Conservation (phyloP, 2,329 filamentous ascomycete species). For the Zelopaecilomyces penicillatus region DNA sequence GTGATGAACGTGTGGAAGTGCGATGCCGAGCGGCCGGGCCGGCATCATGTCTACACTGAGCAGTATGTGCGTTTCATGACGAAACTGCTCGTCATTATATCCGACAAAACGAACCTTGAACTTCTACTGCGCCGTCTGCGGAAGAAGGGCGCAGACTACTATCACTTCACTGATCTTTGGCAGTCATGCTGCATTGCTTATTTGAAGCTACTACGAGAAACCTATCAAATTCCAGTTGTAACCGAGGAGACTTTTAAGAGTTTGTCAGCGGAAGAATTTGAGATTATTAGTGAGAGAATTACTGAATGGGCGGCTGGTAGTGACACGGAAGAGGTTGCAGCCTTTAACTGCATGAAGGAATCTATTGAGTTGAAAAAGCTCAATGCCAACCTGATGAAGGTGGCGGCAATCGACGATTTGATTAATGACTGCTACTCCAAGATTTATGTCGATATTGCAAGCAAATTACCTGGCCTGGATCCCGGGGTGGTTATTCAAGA, state of each 20-base stretch:
- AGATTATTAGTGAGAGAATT: slow-evolving; percentile 46
- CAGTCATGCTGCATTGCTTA: slow-evolving; percentile 47
- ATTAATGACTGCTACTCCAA: slow-evolving; percentile 82
- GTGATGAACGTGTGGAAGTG: slow-evolving; percentile 93
- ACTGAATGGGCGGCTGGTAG: slow-evolving; percentile 42
- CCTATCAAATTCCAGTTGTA: slow-evolving; percentile 36
- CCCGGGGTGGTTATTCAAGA: slow-evolving; percentile 40
- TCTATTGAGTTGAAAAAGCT: slow-evolving; percentile 56
- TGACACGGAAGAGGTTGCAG: slow-evolving; percentile 29
- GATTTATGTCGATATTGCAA: slow-evolving; percentile 61
- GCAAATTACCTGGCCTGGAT: slow-evolving; percentile 45
- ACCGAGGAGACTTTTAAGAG: slow-evolving; percentile 49
- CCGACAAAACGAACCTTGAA: slow-evolving; percentile 70
- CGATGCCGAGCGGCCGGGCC: slow-evolving; percentile 71
- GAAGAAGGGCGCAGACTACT: slow-evolving; percentile 70
- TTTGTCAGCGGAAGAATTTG: slow-evolving; percentile 47
- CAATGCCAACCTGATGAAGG: slow-evolving; percentile 82
- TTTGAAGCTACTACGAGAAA: slow-evolving; percentile 42
- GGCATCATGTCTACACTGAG: slow-evolving; percentile 87
- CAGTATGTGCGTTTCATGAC: slow-evolving; percentile 81
- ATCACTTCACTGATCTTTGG: slow-evolving; percentile 54
- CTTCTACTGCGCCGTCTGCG: slow-evolving; percentile 69
- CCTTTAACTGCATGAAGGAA: slow-evolving; percentile 49
- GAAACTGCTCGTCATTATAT: slow-evolving; percentile 61
- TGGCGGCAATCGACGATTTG: slow-evolving; percentile 80